Evolutionary conservation across 2,329 filamentous ascomycete species (phyloP), one percentile per base, ranked within the genome.

Genomic region (Alternaria panax): DNA sequence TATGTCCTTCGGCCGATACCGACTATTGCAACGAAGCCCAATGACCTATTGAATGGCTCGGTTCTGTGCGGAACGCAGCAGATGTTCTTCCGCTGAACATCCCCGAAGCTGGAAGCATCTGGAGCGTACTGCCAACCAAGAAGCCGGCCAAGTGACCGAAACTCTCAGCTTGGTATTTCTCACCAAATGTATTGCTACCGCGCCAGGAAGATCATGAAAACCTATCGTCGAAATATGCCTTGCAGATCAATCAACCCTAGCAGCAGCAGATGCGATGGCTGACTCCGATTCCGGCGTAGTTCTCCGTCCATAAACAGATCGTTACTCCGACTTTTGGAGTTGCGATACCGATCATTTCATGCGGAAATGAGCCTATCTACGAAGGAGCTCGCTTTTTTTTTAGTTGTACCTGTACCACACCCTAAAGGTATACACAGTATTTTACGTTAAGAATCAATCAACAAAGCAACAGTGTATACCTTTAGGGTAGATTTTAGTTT

Each of bases 51-150:
- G 40, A 28, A 36, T 38, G 48, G 48, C 25, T 38, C 57, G 57
- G 53, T 60, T 47, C 34, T 51, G n/a, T n/a, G 27, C 52, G 57
- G 57, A 60, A 57, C 20, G 42, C 47, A 28, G n/a, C 34, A 47
- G 24, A 42, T 18, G 46, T 27, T 42, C 45, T 41, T 38, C 47
- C 45, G 41, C 41, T 30, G 47, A 22, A 41, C 27, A 42, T 53
- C 30, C 47, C 25, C 53, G 28, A 56, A 46, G 43, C 40, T 51
- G 38, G 45, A 30, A 56, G 38, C 40, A 18, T 30, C 40, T 36
- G 36, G 14, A 51, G 14, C 38, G 28, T 42, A 24, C 18, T 20
- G 22, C 28, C 34, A 22, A 51, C 7, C 16, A 40, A 51, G 32
- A 3, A 20, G 45, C 27, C 18, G 25, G 38, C 50, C 50, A 41